Conservation (phyloP, 345 rosid genomes). For the Murraya koenigii region DNA sequence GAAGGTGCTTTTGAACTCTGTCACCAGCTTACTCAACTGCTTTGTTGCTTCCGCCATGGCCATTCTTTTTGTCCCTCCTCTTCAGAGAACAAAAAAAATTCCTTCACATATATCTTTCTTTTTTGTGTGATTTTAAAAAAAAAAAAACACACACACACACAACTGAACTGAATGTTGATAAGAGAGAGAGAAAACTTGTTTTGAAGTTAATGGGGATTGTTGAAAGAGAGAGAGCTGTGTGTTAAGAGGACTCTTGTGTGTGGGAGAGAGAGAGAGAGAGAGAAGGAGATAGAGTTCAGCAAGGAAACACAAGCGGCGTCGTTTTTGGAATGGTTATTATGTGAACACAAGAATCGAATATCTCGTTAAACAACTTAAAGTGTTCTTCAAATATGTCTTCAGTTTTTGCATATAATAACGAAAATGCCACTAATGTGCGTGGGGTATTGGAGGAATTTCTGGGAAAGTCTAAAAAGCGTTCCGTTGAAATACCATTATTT, state of each 20-base stretch:
- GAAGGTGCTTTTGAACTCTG: slow-evolving; percentile 48
- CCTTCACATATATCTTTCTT: not conserved
- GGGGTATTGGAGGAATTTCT: not conserved
- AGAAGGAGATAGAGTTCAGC: not conserved
- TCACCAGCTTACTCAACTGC: slow-evolving; percentile 28
- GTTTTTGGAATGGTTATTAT: not conserved
- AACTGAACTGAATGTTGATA: not conserved
- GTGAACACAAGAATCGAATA: not conserved
- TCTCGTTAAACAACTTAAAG: not conserved
- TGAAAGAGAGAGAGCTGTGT: not conserved
- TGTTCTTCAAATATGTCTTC: not conserved
- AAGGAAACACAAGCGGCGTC: not conserved
- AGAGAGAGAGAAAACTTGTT: not conserved
- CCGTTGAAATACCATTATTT: not conserved
- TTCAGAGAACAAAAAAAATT: too few species aligned
- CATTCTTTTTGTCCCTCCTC: too few species aligned
- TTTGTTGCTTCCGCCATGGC: slow-evolving; percentile 63
- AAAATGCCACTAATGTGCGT: not conserved
- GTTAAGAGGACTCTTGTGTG: not conserved
- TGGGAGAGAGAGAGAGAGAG: not conserved
- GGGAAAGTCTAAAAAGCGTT: not conserved
- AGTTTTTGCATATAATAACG: not conserved
- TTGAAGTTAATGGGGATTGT: not conserved
- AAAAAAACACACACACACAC: too few species aligned
- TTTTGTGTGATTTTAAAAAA: not conserved